Conservation (phyloP, 106 monocot species). For the Narthecium ossifragum region DNA sequence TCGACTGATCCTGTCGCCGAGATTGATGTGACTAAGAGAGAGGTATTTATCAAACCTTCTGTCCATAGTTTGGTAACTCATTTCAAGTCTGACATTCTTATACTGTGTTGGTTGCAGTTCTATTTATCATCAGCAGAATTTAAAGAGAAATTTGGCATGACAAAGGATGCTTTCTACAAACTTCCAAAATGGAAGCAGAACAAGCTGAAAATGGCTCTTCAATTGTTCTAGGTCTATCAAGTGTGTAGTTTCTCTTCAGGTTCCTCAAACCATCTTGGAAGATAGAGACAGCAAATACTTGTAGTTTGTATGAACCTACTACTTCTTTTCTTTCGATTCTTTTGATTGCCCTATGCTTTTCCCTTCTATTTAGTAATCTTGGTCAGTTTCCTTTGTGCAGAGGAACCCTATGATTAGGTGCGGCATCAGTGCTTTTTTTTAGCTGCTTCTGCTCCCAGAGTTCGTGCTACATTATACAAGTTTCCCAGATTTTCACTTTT, state of each 20-base stretch:
- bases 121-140: constrained; percentile 77
- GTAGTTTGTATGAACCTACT: too few relatives aligned
- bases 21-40: constrained; percentile 81
- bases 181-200: constrained; percentile 90
- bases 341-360: too few relatives aligned
- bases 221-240: constrained; percentile 34
- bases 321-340: constrained; percentile 1
- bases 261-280: too few relatives aligned
- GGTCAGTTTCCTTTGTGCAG: not conserved
- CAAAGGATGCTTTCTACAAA: constrained; percentile 67
- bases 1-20: constrained; percentile 52
- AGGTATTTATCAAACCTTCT: constrained; percentile 27
- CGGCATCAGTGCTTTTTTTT: constrained; percentile 22
- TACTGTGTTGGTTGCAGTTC: too few relatives aligned
- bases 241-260: not conserved
- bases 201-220: constrained; percentile 59
- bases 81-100: too few relatives aligned
- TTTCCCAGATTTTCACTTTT: constrained; percentile 2
- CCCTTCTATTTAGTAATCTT: too few relatives aligned
- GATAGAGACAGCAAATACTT: too few relatives aligned
- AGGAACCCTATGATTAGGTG: too few relatives aligned
- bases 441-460: constrained; percentile 28
- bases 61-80: too few relatives aligned
- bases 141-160: constrained; percentile 76
- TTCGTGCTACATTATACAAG: not conserved